Evolutionary conservation across 768 basidiomycete genomes (phyloP), one percentile per base, ranked within the genome.

Genomic region (Leucogyrophana mollusca): DNA sequence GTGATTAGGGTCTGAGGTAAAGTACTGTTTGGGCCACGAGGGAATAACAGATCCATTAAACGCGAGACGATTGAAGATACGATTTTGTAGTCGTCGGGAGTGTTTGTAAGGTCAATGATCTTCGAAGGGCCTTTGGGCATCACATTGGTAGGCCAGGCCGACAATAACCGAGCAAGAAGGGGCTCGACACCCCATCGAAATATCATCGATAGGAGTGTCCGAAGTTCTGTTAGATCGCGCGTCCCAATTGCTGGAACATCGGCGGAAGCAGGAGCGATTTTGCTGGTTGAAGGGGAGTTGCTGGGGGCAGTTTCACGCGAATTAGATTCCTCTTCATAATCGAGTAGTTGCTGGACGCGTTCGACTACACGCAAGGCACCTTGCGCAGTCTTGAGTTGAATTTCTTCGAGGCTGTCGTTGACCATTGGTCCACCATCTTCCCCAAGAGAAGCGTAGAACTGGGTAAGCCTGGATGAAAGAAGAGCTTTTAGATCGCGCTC

Each of bases 141-240:
- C 6, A 60, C 46, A 30, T 60, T 65, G 36, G 54, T 53, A 14
- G 70, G 68, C 77, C 72, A 77, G 32, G 66, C 58, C 40, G 62
- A 59, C 20, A 58, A 56, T n/a, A 82, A 63, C 40, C 67, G 70
- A 10, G 60, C 52, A 32, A 86, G 68, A 4, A 84, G 57, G 3
- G 78, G 78, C 11, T 82, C 76, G 3, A 80, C 61, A 6, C 79
- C 85, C 89, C 88, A 89, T 53, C 80, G 83, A 58, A 91, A 87
- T 21, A 77, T 60, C 49, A 91, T 74, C 11, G 85, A 78, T 13
- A 87, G 59, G 23, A 90, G 70, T 0, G 82, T 84, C 18, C 82
- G 76, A 2, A 91, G 60, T 48, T 79, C 67, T 4, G 71, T 65
- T 23, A 90, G 60, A 62, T 92, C 89, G 41, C 85, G 77, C 1